phyloP scores from a whole-genome alignment of 352 stramenopile genomes.

The Phytopythium helicoides region DNA sequence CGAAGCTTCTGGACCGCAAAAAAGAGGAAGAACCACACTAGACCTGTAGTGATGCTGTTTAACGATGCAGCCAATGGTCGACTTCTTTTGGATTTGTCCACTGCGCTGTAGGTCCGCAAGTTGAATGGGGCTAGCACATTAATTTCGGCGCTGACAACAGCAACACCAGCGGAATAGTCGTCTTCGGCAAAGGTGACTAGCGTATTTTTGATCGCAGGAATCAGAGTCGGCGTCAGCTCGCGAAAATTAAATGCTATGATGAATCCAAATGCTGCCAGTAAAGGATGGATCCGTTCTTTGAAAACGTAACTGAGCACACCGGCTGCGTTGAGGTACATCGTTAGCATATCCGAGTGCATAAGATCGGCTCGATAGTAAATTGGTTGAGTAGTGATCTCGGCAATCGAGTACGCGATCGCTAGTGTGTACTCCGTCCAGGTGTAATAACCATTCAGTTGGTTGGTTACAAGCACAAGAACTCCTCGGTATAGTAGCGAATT shows the following conservation, averaged over 20 bases:
- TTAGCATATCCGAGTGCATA: slow-evolving; percentile 30
- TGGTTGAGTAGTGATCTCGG: slow-evolving; percentile 1
- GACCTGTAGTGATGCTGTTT: slow-evolving; percentile 15
- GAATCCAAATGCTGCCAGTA: slow-evolving; percentile 18
- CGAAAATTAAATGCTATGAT: slow-evolving; percentile 13
- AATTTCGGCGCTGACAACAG: slow-evolving; percentile 12
- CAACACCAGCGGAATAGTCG: slow-evolving; percentile 11
- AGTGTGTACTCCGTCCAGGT: slow-evolving; percentile 39
- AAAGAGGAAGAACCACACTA: slow-evolving; percentile 17
- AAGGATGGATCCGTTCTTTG: slow-evolving; percentile 27
- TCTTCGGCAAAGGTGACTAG: slow-evolving; percentile 15
- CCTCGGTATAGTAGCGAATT: slow-evolving; percentile 30
- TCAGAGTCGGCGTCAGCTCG: slow-evolving; percentile 8
- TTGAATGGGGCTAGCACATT: slow-evolving; percentile 14
- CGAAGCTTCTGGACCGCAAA: slow-evolving; percentile 19
- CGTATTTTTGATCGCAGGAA: slow-evolving; percentile 7
- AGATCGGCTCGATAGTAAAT: slow-evolving; percentile 18
- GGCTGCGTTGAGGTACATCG: slow-evolving; percentile 31
- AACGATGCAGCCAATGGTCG: slow-evolving; percentile 14
- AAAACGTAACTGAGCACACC: slow-evolving; percentile 28
- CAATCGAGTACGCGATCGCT: slow-evolving; percentile 12
- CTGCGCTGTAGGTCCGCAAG: slow-evolving; percentile 15
- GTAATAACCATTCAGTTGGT: slow-evolving; percentile 49
- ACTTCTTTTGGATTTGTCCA: slow-evolving; percentile 7
- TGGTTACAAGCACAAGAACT: slow-evolving; percentile 29